A percentile compares a stretch with the other conserved stretches of the same genome.
phyloP scores from a whole-genome alignment of 202 grass and related monocot species.

The Hordeum pubiflorum region DNA sequence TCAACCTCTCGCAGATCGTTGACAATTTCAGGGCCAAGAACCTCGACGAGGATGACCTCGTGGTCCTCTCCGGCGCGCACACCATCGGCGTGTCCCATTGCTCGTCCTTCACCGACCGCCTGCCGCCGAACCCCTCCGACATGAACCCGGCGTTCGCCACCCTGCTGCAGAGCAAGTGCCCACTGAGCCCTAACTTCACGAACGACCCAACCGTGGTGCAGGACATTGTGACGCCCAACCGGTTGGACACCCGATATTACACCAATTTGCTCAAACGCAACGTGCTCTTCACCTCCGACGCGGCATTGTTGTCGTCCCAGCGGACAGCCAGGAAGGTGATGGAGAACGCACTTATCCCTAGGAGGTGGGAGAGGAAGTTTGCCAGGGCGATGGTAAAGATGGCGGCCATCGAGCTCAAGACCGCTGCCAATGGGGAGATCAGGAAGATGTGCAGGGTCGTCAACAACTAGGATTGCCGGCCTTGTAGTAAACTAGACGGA shows the following conservation, averaged over 20 bases:
- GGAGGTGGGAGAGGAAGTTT: slow-evolving; percentile 34
- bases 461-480: background rate
- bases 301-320: slow-evolving; percentile 15
- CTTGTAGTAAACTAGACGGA: background rate
- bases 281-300: slow-evolving; percentile 55
- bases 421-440: slow-evolving; percentile 32
- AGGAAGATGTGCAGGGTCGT: slow-evolving; percentile 26
- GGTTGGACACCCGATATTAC: slow-evolving; percentile 53
- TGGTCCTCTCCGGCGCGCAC: slow-evolving; percentile 50
- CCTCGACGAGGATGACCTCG: slow-evolving; percentile 37
- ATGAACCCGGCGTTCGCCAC: slow-evolving; percentile 22
- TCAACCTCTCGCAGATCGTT: slow-evolving; percentile 26
- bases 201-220: slow-evolving; percentile 12
- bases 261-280: slow-evolving; percentile 14
- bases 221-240: slow-evolving; percentile 12
- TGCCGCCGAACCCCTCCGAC: slow-evolving; percentile 23
- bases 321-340: slow-evolving; percentile 10
- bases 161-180: slow-evolving; percentile 17
- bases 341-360: background rate
- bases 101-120: slow-evolving; percentile 39
- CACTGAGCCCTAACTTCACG: background rate
- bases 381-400: slow-evolving; percentile 54
- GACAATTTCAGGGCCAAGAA: slow-evolving; percentile 23
- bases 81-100: slow-evolving; percentile 47
- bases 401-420: slow-evolving; percentile 41